Base-by-base conservation (phyloP, 192 early-diverging fungal genomes). In the Bifiguratus adelaidae region DNA sequence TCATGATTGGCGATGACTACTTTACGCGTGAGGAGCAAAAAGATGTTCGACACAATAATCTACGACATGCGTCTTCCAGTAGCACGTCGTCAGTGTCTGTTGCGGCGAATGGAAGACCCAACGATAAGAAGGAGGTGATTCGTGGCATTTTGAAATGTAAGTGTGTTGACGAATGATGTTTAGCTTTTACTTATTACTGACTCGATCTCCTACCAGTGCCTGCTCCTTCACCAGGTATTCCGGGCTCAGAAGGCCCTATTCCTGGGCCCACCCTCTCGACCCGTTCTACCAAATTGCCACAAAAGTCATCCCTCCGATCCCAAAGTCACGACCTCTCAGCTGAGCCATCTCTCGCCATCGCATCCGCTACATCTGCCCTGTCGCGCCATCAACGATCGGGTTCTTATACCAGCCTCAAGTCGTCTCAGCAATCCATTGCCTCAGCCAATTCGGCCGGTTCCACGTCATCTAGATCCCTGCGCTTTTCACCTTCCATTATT, bases 401-500 rank as follows among this genome's bases (percentile, higher is more conserved):
- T 24, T 28, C 35, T 38, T 19, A 26, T 38, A 44, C 22, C 43
- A 54, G 24, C 15, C 30, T 15, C 53, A 58, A 40, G 55, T 59
- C 30, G 30, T 53, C 32, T 27, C 47, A 25, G 42, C 42, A 61
- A 44, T 16, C 55, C 47, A 12, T 61, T 38, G 8, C 64, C 35
- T 3, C 55, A 30, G 4, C 58, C 22, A 50, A 55, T 9, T 59
- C n/a, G n/a, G n/a, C n/a, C n/a, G n/a, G n/a, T n/a, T n/a, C n/a
- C n/a, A n/a, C n/a, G n/a, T n/a, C n/a, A n/a, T n/a, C n/a, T n/a
- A n/a, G n/a, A n/a, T n/a, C 57, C 42, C 58, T 74, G 6, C 63
- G 65, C 16, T 78, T 78, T 43, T 69, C 69, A 27, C 49, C 57
- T 36, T 58, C 73, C 27, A 61, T 83, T 21, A 62, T 65, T 4